These are phyloP conservation scores for Filobasidium floriforme DNA, from an alignment of 768 basidiomycete genomes.

Conservation along the genomic window DNA sequence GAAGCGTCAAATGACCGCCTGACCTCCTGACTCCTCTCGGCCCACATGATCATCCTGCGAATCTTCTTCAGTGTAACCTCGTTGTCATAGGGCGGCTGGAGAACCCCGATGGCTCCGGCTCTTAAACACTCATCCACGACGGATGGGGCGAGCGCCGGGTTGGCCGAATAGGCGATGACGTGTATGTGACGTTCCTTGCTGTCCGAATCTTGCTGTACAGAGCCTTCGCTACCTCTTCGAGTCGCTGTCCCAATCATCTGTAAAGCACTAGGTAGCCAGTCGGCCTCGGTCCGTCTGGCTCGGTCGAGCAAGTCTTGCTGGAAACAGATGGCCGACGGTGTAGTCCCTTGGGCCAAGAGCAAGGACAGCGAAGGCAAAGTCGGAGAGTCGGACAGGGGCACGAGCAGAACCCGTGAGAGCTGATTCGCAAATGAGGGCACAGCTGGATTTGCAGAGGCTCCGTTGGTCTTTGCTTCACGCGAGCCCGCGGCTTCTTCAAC, in stretches of 20 bases:
- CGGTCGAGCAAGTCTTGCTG: conserved; percentile 43
- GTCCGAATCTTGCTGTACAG: not conserved
- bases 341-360: conserved; percentile 39
- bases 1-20: not conserved
- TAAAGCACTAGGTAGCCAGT: conserved; percentile 40
- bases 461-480: not conserved
- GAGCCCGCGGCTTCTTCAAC: not conserved
- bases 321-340: conserved; percentile 43
- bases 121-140: conserved; percentile 33
- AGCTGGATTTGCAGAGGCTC: not conserved
- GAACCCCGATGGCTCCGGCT: conserved; percentile 39
- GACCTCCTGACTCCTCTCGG: conserved; percentile 4
- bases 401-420: conserved; percentile 32
- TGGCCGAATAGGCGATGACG: conserved; percentile 43
- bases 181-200: conserved; percentile 19
- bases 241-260: conserved; percentile 30
- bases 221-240: not conserved
- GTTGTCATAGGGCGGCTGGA: conserved; percentile 42
- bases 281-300: conserved; percentile 38
- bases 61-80: conserved; percentile 9
- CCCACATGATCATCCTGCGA: conserved; percentile 12
- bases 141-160: conserved; percentile 31
- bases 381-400: conserved; percentile 41
- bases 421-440: not conserved
- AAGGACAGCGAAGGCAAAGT: conserved; percentile 41